Evolutionary conservation across 768 basidiomycete species (phyloP), one percentile per base, ranked within the genome.

Genomic region (Mrakia blollopis): DNA sequence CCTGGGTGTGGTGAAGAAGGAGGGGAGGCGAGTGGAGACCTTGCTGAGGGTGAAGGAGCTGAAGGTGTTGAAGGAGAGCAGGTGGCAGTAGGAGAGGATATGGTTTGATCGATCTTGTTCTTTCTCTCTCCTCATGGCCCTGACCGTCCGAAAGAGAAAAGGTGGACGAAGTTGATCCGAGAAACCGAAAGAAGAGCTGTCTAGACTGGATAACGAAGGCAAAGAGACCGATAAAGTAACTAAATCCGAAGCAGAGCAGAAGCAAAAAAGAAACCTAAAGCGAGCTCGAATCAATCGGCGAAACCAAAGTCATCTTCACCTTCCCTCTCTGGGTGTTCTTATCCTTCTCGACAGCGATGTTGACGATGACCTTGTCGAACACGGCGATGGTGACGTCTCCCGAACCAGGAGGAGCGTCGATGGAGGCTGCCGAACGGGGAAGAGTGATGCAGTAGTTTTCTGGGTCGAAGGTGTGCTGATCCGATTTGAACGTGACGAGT

Each of bases 301-400:
- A 16, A 25, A 77, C 63, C 9, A 78, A 32, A 54, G 79, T 69
- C 79, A 81, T 79, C 84, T 90, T 92, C 10, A 96, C 93, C 79
- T 89, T 89, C 14, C 92, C 93, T 78, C 94, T 86, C 81, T 95
- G 93, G 25, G 94, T 97, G 79, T 94, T 95, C 81, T 88, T 91
- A 81, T 97, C 96, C 86, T 94, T 97, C 83, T 96, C 94, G 9
- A 98, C 92, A 77, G 90, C 89, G 60, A 99, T 91, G 79, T 89
- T 87, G n/a, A 98, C 95, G 41, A 84, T 87, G 65, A 98, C 92
- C 84, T 94, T 94, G 85, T 97, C 94, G 81, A 99, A 98, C 32
- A 98, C 93, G 0, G 92, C 88, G 63, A 98, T 89, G 21, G 86
- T 87, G 14, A 89, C 88, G 39, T 87, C 86, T n/a, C 28, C n/a